phyloP scores from a whole-genome alignment of 306 rosid genomes.

The Ormosia emarginata region DNA sequence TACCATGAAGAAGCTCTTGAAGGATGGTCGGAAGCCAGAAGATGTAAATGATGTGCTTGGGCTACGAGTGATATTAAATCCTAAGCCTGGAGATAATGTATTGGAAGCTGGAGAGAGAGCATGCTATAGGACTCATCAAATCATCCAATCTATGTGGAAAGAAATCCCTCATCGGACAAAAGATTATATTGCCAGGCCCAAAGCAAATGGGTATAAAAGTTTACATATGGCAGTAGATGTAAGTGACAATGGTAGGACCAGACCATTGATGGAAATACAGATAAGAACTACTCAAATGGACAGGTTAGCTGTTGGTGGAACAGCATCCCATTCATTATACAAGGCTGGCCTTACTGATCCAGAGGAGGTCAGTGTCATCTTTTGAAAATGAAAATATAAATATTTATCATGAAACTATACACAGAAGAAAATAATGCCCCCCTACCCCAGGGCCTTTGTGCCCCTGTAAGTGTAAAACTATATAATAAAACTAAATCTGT shows the following conservation, averaged over 20 bases:
- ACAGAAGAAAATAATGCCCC: not conserved
- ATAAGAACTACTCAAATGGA: slow-evolving; percentile 89
- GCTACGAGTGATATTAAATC: slow-evolving; percentile 68
- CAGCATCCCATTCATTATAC: slow-evolving; percentile 91
- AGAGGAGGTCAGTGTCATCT: slow-evolving; percentile 59
- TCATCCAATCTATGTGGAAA: slow-evolving; percentile 68
- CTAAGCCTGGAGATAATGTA: slow-evolving; percentile 40
- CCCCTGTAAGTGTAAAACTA: not conserved
- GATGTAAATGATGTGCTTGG: slow-evolving; percentile 84
- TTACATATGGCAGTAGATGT: slow-evolving; percentile 92
- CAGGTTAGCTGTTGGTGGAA: slow-evolving; percentile 68
- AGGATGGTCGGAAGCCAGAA: slow-evolving; percentile 83
- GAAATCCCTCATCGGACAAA: slow-evolving; percentile 74
- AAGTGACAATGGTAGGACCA: slow-evolving; percentile 52
- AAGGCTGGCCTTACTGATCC: slow-evolving; percentile 91
- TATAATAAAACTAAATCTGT: not conserved
- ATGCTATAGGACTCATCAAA: slow-evolving; percentile 63
- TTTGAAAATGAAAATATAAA: not conserved
- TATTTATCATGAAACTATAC: not conserved
- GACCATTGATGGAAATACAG: slow-evolving; percentile 88
- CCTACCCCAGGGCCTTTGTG: not conserved
- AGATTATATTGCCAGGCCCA: slow-evolving; percentile 84
- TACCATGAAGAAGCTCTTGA: slow-evolving; percentile 88
- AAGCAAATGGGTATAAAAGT: slow-evolving; percentile 83
- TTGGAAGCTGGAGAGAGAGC: slow-evolving; percentile 64